These are phyloP conservation scores for Purshia tridentata DNA, from an alignment of 306 rosid genomes.

Conservation along the genomic window DNA sequence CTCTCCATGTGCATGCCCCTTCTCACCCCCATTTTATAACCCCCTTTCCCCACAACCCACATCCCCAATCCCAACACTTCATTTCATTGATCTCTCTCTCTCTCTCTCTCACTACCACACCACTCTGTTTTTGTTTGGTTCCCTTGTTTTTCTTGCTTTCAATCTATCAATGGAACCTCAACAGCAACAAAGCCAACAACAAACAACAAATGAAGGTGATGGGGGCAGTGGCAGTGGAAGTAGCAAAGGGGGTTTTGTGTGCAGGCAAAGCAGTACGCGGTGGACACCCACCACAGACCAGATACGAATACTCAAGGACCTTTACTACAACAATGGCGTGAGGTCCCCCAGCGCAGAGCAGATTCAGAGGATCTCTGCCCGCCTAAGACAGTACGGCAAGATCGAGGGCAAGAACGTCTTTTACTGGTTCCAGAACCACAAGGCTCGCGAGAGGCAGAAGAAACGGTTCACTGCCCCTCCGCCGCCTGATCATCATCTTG, in stretches of 20 bases:
- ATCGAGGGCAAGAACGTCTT: constrained; percentile 95
- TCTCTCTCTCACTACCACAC: background rate
- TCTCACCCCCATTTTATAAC: background rate
- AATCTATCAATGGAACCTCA: constrained; percentile 22
- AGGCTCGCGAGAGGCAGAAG: constrained; percentile 98
- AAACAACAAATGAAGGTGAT: constrained; percentile 29
- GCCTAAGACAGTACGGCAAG: constrained; percentile 90
- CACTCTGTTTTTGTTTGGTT: constrained; percentile 28
- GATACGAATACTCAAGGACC: constrained; percentile 85
- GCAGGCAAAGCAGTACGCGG: constrained; percentile 85
- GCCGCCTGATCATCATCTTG: background rate
- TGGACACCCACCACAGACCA: constrained; percentile 97
- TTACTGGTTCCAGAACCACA: constrained; percentile 96
- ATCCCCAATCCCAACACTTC: constrained; percentile 25
- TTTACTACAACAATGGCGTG: constrained; percentile 90
- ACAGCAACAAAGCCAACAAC: constrained; percentile 12
- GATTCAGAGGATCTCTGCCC: constrained; percentile 94
- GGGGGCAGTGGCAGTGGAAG: constrained; percentile 33
- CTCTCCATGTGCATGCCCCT: constrained; percentile 39
- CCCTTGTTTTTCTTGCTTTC: constrained; percentile 33
- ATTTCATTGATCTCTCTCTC: constrained; percentile 29
- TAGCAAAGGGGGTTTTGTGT: constrained; percentile 40
- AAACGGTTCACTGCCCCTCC: constrained; percentile 60
- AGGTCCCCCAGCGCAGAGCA: constrained; percentile 94
- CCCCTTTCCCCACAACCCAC: constrained; percentile 11